These are phyloP conservation scores for Pythium diclinum DNA, from an alignment of 352 stramenopile species.

Conservation along the genomic window DNA sequence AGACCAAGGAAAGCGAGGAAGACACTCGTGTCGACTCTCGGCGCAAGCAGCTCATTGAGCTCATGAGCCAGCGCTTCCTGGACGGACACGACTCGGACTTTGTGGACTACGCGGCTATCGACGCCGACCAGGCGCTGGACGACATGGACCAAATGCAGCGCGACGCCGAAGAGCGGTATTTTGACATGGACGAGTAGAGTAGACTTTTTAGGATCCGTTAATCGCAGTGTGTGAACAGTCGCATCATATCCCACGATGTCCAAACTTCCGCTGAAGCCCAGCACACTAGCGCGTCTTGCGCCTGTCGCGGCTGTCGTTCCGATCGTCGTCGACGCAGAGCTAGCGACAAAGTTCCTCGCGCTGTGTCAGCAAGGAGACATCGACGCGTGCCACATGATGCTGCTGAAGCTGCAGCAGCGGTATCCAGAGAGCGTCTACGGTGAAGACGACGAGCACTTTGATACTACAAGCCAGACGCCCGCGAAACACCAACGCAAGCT, in stretches of 20 bases:
- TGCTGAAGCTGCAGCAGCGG: constrained; percentile 19
- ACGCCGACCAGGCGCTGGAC: constrained; percentile 57
- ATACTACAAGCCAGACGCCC: neutral
- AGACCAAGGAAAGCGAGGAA: constrained; percentile 27
- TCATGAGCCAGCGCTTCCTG: constrained; percentile 76
- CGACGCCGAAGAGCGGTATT: constrained; percentile 80
- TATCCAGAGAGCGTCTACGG: constrained; percentile 14
- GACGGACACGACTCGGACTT: constrained; percentile 56
- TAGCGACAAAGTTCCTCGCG: constrained; percentile 10
- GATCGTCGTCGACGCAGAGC: constrained; percentile 11
- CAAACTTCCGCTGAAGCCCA: constrained; percentile 5
- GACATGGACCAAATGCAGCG: constrained; percentile 65
- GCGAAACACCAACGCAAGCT: neutral
- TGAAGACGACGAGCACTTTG: neutral
- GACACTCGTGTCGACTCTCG: constrained; percentile 37
- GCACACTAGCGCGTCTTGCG: neutral
- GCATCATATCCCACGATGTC: constrained; percentile 6
- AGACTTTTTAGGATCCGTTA: neutral
- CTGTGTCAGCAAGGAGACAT: constrained; percentile 19
- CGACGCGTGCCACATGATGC: constrained; percentile 17
- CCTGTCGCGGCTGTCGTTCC: neutral
- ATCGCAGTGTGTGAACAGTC: constrained; percentile 14
- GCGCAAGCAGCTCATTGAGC: constrained; percentile 58
- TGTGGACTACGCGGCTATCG: constrained; percentile 65
- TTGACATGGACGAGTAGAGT: constrained; percentile 38